Percentiles rank a stretch among this genome's conserved stretches.
These are phyloP conservation scores for Rutidosis leptorrhynchoides DNA, from an alignment of 129 eudicot genomes.

Conservation along the genomic window DNA sequence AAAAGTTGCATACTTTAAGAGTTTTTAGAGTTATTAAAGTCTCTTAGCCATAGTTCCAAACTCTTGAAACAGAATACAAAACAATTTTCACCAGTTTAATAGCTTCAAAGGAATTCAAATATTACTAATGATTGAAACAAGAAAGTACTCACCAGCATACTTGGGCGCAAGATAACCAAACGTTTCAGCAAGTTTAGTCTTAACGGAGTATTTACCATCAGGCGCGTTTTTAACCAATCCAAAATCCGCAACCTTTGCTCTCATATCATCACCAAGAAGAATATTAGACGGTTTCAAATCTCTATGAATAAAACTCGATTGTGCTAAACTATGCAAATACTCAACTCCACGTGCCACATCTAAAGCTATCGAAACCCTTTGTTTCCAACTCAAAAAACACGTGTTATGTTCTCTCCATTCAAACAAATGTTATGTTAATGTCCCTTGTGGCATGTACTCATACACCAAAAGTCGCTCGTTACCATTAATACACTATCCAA, in stretches of 20 bases:
- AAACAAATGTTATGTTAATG: constrained; percentile 52
- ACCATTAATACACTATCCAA: constrained; percentile 51
- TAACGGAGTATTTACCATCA: constrained; percentile 52
- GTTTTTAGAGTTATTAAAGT: neutral
- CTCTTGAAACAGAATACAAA: neutral
- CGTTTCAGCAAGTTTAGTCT: constrained; percentile 60
- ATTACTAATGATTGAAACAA: constrained; percentile 1
- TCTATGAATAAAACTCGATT: constrained; percentile 51
- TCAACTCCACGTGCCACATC: constrained; percentile 66
- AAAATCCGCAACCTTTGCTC: constrained; percentile 64
- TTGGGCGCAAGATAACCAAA: constrained; percentile 64
- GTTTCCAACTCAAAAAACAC: constrained; percentile 47
- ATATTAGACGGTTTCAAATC: constrained; percentile 59
- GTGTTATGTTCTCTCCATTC: constrained; percentile 33
- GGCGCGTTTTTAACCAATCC: constrained; percentile 63
- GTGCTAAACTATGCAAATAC: constrained; percentile 61
- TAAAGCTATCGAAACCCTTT: constrained; percentile 53
- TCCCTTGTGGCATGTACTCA: constrained; percentile 68
- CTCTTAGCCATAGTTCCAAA: neutral
- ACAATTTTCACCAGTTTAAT: neutral
- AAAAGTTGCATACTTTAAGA: constrained; percentile 4
- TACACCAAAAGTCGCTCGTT: constrained; percentile 65
- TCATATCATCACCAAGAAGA: constrained; percentile 57
- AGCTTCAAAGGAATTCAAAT: neutral
- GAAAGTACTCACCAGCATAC: constrained; percentile 44